Evolutionary conservation across 805 yeast genomes (phyloP), one percentile per base, ranked within the genome.

Genomic region (Deakozyma indianensis): DNA sequence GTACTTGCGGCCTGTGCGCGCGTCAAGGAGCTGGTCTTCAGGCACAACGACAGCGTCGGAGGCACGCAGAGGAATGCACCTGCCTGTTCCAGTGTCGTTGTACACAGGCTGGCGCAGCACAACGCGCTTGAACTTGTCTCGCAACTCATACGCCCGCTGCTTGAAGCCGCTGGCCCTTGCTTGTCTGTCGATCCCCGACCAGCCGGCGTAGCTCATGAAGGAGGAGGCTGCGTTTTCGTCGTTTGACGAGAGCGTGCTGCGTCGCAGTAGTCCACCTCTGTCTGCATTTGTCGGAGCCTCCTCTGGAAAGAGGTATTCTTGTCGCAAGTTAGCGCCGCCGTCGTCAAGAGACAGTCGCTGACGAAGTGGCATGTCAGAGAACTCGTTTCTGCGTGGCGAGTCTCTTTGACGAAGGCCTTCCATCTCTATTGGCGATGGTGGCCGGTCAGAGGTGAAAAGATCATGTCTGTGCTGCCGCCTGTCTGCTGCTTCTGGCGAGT

Each of bases 1-100:
- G 60, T 81, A 90, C 0, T 85, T 78, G 38, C 59, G 69, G 3
- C 68, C 62, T 3, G 71, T 74, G 49, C 96, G 69, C 57, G 82
- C 92, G 61, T 90, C 97, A 1, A 80, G 55, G 29, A 80, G 63
- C 1, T 65, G 58, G 23, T 43, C 40, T 21, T 49, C 48, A 5
- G 53, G 51, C 54, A 23, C 62, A 58, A 21, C 62, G 51, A 28
- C 56, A 60, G 2, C 60, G 21, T 69, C 62, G 45, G 70, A 64
- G 15, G 78, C 54, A 1, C 74, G 64, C 4, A 86, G 59, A 0
- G 95, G 95, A n/a, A 88, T 73, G 28, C 69, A 65, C 49, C 97
- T 68, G 2, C 96, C 96, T 41, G 77, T 71, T 38, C 68, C 69
- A 0, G 92, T 71, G 16, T 76, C 16, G 38, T 20, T 14, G 38